Base-by-base conservation (phyloP, 2,329 filamentous ascomycete species). In the Metarhizium album region DNA sequence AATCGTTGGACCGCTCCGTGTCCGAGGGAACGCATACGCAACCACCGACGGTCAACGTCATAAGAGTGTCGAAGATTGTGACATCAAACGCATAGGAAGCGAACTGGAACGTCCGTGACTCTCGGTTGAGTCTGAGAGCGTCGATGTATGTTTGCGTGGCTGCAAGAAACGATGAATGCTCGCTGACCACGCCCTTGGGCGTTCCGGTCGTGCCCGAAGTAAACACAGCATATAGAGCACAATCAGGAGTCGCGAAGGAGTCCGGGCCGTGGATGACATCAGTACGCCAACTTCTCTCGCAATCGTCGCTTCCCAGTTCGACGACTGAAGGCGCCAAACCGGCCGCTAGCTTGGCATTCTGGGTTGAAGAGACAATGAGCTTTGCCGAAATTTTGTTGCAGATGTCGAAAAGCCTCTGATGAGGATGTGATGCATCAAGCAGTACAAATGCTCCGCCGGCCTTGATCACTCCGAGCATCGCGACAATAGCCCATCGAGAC, bases 191-290 rank as follows among this genome's bases (percentile, higher is more conserved):
- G 23, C 80, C 80, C 65, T 84, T 84, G 2, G 80, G 81, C 52
- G 73, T 75, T 6, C 81, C 80, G 0, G 81, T 84, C 52, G 78
- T 83, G 13, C 80, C 80, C 1, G 80, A 83, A 11, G 80, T 84
- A 60, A 83, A 83, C 58, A 83, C 81, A 57, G 83, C 76, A 53
- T 76, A 76, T 27, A 22, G n/a, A n/a, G 35, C 35, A 1, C 8
- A 20, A 20, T 18, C n/a, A 2, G n/a, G 38, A 11, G 8, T 42
- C n/a, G n/a, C 38, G 7, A 11, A 29, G 11, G 27, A 6, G 7
- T 29, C 6, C 27, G 27, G 0, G 7, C 1, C 11, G 7, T 6
- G 27, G 9, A 18, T 42, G 18, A 5, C 38, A 3, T 42, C n/a
- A 9, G n/a, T 16, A 37, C 16, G 35, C 35, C 35, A 2, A 14